Base-by-base conservation (phyloP, 176 grass and related monocot genomes). In the Oryza punctata region DNA sequence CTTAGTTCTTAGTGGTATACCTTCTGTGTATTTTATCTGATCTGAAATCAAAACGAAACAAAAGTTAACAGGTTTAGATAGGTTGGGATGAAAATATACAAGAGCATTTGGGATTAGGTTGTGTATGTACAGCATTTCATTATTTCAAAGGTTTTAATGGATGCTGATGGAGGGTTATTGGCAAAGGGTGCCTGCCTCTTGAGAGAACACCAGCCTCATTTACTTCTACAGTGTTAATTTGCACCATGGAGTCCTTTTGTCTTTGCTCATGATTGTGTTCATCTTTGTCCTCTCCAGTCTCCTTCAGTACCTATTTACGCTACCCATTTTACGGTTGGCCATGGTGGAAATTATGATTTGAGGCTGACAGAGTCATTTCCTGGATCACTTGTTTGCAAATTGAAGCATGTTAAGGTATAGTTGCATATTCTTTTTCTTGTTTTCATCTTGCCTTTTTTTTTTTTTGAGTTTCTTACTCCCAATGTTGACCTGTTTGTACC, bases 321-420 rank as follows among this genome's bases (percentile, higher is more conserved):
- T 72, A 77, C 91, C 29, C 78, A 84, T 92, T 98, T 98, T 73
- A 98, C 93, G 77, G 71, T 98, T 70, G 96, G 96, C 68, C 82
- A 95, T 72, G 92, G 96, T 30, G 87, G 85, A 47, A 95, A 91
- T 77, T 83, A 87, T 86, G 88, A 98, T 85, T 72, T 98, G 82
- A 90, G 72, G 63, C 78, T 98, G 76, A 91, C 85, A 4, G 89
- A 95, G 28, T 79, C 91, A 67, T 82, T 83, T 70, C 76, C 83
- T 63, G 89, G 89, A 52, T 68, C 83, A 69, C 94, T 87, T 81
- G 27, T 91, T 44, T 98, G 96, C 84, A 92, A 87, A 83, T 65
- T 98, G 85, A 91, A 80, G 81, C 93, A 95, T 90, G 83, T 84
- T 78, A 93, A 93, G 93, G 96, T 95, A 95, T 25, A 15, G 29